Evolutionary conservation across 345 rosid species (phyloP).

Genomic region (Barbarea vulgaris): DNA sequence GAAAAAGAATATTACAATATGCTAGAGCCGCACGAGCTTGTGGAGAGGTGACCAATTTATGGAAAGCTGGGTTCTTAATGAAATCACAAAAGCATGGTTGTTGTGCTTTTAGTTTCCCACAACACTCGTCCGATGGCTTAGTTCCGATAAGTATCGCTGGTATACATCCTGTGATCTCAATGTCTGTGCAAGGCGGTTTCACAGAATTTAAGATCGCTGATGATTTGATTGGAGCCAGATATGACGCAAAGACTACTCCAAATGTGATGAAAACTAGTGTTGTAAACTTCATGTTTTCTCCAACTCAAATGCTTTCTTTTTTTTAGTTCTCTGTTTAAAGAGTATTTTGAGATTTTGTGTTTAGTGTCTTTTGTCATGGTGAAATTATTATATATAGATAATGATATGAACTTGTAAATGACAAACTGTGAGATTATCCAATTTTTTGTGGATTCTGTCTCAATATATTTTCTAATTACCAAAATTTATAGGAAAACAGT

Average conservation of each 20-base stretch:
- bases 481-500: no score
- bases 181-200: not conserved
- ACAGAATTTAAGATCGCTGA: not conserved
- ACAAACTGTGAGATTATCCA: not conserved
- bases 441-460: no score
- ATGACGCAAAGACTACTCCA: not conserved
- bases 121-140: not conserved
- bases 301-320: not conserved
- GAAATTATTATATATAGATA: not conserved
- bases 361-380: no score
- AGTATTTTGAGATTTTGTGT: not conserved
- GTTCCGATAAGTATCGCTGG: not conserved
- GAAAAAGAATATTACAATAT: constrained; percentile 2
- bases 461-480: no score
- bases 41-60: not conserved
- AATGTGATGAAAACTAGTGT: not conserved
- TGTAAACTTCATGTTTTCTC: not conserved
- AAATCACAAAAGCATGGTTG: constrained; percentile 19
- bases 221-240: not conserved
- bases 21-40: not conserved
- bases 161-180: constrained; percentile 11
- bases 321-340: no score
- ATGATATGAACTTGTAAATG: not conserved
- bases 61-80: not conserved
- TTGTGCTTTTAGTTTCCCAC: not conserved